phyloP scores from a whole-genome alignment of 108 stramenopile species.

The Cyclotella sp. region DNA sequence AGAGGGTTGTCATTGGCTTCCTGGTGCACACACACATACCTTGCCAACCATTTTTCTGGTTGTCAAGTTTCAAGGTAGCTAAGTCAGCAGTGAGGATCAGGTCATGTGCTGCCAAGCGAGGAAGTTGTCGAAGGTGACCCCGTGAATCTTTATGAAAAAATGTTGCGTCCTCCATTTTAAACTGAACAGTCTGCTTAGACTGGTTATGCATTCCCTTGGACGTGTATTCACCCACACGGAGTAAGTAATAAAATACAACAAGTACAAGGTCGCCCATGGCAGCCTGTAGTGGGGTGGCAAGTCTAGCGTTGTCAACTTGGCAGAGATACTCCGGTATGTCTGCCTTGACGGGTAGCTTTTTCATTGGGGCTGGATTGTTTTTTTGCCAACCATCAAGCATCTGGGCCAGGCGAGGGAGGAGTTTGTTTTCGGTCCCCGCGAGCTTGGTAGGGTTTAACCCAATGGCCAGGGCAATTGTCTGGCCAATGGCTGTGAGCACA shows the following conservation, averaged over 20 bases:
- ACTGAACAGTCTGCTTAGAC: constrained; percentile 4
- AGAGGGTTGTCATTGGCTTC: not conserved
- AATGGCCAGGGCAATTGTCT: no score
- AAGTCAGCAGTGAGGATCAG: not conserved
- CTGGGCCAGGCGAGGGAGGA: not conserved
- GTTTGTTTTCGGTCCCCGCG: no score
- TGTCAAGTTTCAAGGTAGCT: constrained; percentile 3
- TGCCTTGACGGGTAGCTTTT: not conserved
- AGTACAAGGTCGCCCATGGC: constrained; percentile 2
- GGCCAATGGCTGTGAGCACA: no score
- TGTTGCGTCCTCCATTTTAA: constrained; percentile 1
- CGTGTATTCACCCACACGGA: constrained; percentile 25
- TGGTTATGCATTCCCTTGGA: not conserved
- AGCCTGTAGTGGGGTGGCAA: no score
- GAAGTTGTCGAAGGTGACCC: constrained; percentile 1
- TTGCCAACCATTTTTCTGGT: constrained; percentile 24
- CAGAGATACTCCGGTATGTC: constrained; percentile 4
- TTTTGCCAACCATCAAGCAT: not conserved
- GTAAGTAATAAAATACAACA: constrained; percentile 17
- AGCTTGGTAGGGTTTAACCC: no score
- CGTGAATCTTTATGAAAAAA: not conserved
- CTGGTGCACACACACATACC: constrained; percentile 9
- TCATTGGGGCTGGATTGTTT: not conserved
- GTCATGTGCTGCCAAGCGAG: not conserved
- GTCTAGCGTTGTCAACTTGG: not conserved